Evolutionary conservation across 352 stramenopile genomes (phyloP), one percentile per base, ranked within the genome.

Genomic region (Saprolegnia parasitica): DNA sequence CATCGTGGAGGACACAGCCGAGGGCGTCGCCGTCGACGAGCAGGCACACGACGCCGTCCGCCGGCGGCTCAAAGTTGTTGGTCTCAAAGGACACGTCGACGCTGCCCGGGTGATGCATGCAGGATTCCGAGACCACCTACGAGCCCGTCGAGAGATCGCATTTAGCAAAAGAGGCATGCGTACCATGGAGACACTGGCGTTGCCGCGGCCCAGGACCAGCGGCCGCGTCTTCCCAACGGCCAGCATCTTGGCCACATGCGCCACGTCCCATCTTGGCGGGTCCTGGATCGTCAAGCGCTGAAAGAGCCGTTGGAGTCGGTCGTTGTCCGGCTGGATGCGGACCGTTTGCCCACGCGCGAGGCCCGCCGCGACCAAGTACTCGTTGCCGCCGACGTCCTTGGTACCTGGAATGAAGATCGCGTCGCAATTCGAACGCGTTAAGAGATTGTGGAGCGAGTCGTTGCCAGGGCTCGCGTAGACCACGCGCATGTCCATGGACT

Each of bases 11-110:
- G 49, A 74, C 3, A 54, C 74, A 78, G 18, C 70, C 18, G 26
- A 65, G 2, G 6, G 71, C 46, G 20, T n/a, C 23, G 42, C 54
- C 56, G 6, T 58, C 23, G 29, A 63, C 61, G 20, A 72, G 54
- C 32, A 78, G 20, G 57, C 74, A 78, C 71, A 71, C 73, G 50
- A 56, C 29, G 15, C 74, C 71, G 37, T 78, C 74, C 40, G 62
- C 65, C 26, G 66, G 67, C 8, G 73, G 67, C 26, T 60, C 24
- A 58, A 78, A 76, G 42, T 70, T 62, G 20, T 68, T 23, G 23
- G 74, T 56, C 11, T 56, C n/a, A 18, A 75, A 55, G 23, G 73
- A 46, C 11, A 76, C 32, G 6, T 32, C 58, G 1, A 75, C 39
- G 23, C 18, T 35, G 16, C 35, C 54, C 64, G 5, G 66, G 52